phyloP scores from a whole-genome alignment of 2,329 filamentous ascomycete species.

The Ophiostoma angusticollis region DNA sequence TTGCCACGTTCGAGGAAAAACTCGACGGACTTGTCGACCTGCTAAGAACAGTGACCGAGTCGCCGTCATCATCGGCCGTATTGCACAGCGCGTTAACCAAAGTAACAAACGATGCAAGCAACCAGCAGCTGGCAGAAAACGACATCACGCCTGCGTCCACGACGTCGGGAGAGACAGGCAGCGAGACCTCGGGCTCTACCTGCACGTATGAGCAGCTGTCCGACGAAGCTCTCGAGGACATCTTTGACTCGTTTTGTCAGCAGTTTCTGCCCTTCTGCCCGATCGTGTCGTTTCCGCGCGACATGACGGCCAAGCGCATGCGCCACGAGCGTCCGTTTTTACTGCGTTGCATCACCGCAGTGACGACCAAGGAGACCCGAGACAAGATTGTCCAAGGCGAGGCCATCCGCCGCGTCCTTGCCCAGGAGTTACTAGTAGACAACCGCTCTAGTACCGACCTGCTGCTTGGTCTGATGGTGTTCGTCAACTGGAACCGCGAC shows the following conservation, averaged over 20 bases:
- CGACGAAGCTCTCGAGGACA: conserved; percentile 7
- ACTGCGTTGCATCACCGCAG: conserved; percentile 34
- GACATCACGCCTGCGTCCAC: no score
- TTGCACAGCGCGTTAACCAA: no score
- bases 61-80: conserved; percentile 16
- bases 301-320: conserved; percentile 26
- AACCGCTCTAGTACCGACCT: conserved; percentile 2
- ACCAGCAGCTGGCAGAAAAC: no score
- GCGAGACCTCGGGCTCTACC: neutral
- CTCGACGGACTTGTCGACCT: conserved; percentile 34
- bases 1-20: conserved; percentile 36
- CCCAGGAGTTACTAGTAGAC: conserved; percentile 33
- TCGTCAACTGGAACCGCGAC: conserved; percentile 28
- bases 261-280: conserved; percentile 20
- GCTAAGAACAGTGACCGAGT: conserved; percentile 16
- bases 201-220: neutral
- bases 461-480: conserved; percentile 30
- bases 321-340: conserved; percentile 35
- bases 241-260: conserved; percentile 30
- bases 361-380: conserved; percentile 29
- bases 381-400: conserved; percentile 28
- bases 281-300: conserved; percentile 24
- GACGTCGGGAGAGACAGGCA: neutral
- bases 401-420: conserved; percentile 29
- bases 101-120: no score